Evolutionary conservation across 768 basidiomycete species (phyloP), one percentile per base, ranked within the genome.

Genomic region (Wakefieldia striispora): DNA sequence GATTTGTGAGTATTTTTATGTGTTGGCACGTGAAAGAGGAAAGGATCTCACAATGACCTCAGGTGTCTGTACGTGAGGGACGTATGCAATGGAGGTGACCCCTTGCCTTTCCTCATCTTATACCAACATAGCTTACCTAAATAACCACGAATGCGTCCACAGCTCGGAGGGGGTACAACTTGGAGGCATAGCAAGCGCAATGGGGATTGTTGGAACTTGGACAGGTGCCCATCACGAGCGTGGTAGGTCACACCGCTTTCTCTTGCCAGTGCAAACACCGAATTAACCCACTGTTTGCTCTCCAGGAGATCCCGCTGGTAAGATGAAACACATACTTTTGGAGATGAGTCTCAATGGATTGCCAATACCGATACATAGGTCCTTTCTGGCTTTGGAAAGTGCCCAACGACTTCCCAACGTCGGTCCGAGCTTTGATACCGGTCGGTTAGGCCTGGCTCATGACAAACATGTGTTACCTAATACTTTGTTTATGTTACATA

Each of bases 371-470:
- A 36, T 29, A 11, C 4, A 40, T 55, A 86, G 84, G 84, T 37
- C 84, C 86, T 3, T 87, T 86, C 61, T 87, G 84, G 85, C 71
- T 87, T 56, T 84, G 81, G 77, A 84, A 84, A 64, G 78, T 79
- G 39, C 67, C 66, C 16, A 72, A 75, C 10, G 61, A 71, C 44
- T 61, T 64, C 58, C 61, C 70, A 13, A 59, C 63, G 6, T 59
- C 71, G 42, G 58, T 76, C 24, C 70, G 70, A 73, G 42, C 49
- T 42, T 40, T 57, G 24, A 29, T 54, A 13, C 34, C 39, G 8
- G 23, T 36, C 19, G 3, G 19, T 29, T 51, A 41, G 58, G n/a
- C n/a, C n/a, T n/a, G 12, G 14, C 33, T 16, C 6, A 6, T 33
- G 33, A 33, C 14, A 33, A 16, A 33, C 13, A 2, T 16, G 7